A percentile compares a stretch with the other conserved stretches of the same genome.
These are phyloP conservation scores for Vishniacozyma victoriae DNA, from an alignment of 768 basidiomycete species.

Conservation along the genomic window DNA sequence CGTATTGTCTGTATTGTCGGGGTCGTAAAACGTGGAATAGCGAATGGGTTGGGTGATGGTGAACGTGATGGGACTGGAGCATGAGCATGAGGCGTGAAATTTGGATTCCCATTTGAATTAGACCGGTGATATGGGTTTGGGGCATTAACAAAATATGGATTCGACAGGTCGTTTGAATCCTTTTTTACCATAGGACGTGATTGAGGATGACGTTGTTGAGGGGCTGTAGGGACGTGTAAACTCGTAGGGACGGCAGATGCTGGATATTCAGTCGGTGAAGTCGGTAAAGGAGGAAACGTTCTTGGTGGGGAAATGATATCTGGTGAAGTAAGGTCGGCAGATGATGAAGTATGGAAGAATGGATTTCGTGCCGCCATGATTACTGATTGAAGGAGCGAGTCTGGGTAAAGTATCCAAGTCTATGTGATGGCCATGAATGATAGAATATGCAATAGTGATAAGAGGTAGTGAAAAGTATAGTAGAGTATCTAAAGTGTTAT, in stretches of 20 bases:
- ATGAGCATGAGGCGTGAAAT: no score
- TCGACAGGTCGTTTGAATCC: neutral
- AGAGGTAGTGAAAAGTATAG: no score
- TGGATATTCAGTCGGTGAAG: neutral
- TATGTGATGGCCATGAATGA: no score
- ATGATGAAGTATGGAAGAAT: neutral
- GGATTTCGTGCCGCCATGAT: neutral
- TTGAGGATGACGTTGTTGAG: no score
- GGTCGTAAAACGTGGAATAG: conserved; percentile 18
- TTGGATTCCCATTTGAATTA: neutral
- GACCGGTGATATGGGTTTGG: neutral
- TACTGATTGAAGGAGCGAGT: neutral
- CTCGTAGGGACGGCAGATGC: neutral
- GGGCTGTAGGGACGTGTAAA: neutral
- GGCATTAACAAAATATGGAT: no score
- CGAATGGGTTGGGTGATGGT: conserved; percentile 20
- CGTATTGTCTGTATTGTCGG: conserved; percentile 28
- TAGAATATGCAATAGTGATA: no score
- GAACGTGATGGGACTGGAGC: conserved; percentile 10
- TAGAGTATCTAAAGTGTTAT: no score
- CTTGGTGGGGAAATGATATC: neutral
- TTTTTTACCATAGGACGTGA: no score
- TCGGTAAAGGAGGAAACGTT: neutral
- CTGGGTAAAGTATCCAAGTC: no score
- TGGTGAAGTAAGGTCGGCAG: neutral